Evolutionary conservation across 352 stramenopile species (phyloP).

Genomic region (Globisporangium abappressorium): DNA sequence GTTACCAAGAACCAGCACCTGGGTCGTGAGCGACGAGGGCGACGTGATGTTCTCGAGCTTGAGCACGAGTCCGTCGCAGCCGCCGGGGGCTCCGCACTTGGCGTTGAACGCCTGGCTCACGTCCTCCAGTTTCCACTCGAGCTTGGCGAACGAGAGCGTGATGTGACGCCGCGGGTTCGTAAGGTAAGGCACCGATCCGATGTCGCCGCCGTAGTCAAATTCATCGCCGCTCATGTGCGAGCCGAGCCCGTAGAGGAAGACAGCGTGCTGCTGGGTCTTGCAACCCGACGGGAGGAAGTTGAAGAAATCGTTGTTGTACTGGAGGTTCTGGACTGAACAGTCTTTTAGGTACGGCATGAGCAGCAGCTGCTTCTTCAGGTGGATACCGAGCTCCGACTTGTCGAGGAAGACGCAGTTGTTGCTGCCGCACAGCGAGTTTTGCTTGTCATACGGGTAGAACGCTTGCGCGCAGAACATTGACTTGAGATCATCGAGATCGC

Average conservation of each 20-base stretch:
- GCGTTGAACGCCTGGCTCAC: background rate
- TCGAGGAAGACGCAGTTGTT: background rate
- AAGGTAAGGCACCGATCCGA: background rate
- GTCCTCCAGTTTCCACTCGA: background rate
- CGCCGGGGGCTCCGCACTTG: background rate
- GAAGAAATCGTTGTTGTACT: background rate
- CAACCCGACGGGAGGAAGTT: background rate
- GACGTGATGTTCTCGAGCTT: background rate
- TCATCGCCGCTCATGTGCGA: background rate
- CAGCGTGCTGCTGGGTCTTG: background rate
- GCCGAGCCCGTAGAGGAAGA: background rate
- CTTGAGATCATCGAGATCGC: background rate
- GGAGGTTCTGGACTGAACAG: background rate
- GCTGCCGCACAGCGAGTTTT: background rate
- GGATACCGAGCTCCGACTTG: background rate
- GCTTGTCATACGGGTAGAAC: background rate
- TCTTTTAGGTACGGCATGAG: background rate
- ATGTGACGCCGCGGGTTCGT: background rate
- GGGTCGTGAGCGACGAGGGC: background rate
- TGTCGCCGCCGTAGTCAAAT: background rate
- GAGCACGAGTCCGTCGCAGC: background rate
- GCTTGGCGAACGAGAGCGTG: background rate
- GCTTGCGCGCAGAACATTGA: background rate
- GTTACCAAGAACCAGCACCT: background rate
- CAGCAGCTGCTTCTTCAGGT: background rate